Percentiles rank a stretch among this genome's conserved stretches.
Conservation (phyloP, 1,284 basidiomycete genomes). For the Polyporus tsugae region DNA sequence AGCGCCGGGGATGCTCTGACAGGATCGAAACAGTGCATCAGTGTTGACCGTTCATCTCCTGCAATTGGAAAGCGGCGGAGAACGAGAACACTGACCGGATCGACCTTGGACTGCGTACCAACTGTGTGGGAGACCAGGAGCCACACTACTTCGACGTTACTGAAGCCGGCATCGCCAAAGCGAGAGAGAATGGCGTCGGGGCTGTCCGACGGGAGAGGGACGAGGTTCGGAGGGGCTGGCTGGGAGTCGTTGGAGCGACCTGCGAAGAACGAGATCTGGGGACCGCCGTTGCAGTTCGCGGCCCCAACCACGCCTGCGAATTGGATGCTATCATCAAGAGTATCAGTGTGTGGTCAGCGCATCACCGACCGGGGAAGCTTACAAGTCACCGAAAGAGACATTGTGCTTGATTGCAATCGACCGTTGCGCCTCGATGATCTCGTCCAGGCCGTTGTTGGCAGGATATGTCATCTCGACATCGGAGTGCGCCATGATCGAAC, state of each 20-base stretch:
- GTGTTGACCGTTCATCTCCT: background rate
- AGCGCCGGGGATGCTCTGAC: constrained; percentile 29
- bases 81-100: constrained; percentile 23
- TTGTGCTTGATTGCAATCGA: constrained; percentile 41
- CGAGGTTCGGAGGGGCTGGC: constrained; percentile 38
- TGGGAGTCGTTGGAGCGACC: constrained; percentile 37
- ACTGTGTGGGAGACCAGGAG: constrained; percentile 42
- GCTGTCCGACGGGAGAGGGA: constrained; percentile 40
- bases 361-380: constrained; percentile 9
- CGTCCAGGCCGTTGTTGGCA: constrained; percentile 41
- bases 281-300: constrained; percentile 43
- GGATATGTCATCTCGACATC: constrained; percentile 37
- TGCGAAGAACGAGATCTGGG: constrained; percentile 39
- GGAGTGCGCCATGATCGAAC: constrained; percentile 40
- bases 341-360: background rate
- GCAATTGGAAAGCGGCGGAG: background rate
- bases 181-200: constrained; percentile 42
- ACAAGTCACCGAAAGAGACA: constrained; percentile 44
- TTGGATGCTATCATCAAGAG: constrained; percentile 35
- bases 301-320: constrained; percentile 43
- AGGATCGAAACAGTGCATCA: background rate
- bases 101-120: constrained; percentile 39
- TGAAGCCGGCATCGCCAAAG: constrained; percentile 40
- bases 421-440: constrained; percentile 39
- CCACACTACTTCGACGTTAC: constrained; percentile 39